Conservation (phyloP, 371 early-diverging fungal genomes). For the Rhizopus sp. region DNA sequence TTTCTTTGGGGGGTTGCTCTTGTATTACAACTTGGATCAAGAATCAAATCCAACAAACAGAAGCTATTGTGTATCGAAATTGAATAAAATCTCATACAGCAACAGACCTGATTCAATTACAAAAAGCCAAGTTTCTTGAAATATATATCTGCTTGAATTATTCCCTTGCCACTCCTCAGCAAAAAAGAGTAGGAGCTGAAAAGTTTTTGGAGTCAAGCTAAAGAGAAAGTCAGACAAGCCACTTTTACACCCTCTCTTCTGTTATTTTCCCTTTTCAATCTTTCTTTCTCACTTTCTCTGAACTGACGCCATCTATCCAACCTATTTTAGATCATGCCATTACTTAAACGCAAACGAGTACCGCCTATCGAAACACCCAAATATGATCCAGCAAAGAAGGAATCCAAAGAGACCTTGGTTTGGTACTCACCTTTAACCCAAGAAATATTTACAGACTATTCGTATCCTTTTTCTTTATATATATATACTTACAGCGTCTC, state of each 20-base stretch:
- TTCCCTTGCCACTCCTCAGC: not conserved
- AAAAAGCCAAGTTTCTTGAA: too few relatives aligned
- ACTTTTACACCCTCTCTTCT: not conserved
- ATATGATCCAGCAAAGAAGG: constrained; percentile 43
- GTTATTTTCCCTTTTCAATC: not conserved
- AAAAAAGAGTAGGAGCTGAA: not conserved
- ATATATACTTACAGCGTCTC: not conserved
- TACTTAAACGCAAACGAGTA: constrained; percentile 56
- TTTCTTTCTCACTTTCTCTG: not conserved
- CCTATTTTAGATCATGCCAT: constrained; percentile 49
- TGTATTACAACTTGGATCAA: too few relatives aligned
- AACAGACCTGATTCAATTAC: too few relatives aligned
- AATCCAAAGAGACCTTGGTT: constrained; percentile 59
- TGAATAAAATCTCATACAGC: too few relatives aligned
- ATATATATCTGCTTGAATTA: not conserved
- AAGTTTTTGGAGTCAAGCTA: not conserved
- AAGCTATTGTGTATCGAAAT: too few relatives aligned
- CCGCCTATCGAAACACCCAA: constrained; percentile 46
- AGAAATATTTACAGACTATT: constrained; percentile 83
- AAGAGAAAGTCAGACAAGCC: constrained; percentile 3
- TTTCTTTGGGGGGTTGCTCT: too few relatives aligned
- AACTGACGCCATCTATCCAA: too few relatives aligned
- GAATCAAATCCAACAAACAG: too few relatives aligned
- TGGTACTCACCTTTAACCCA: constrained; percentile 79
- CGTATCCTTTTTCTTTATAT: constrained; percentile 56